Base-by-base conservation (phyloP, 1,139 yeast genomes). In the Spencermartinsiella ligniputridi region DNA sequence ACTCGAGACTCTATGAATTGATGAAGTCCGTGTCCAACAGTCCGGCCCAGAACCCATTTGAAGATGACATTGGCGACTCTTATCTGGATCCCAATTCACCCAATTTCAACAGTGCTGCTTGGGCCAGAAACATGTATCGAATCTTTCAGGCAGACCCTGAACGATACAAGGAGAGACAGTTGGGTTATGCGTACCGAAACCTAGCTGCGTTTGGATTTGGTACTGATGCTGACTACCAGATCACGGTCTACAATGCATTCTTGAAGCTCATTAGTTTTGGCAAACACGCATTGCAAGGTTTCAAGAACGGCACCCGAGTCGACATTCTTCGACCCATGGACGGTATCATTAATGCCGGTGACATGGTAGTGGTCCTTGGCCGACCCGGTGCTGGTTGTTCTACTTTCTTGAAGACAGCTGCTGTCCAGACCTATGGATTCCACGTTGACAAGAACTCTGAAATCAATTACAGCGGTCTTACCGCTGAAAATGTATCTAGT, bases 361-460 rank as follows among this genome's bases (percentile, higher is more conserved):
- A 83, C 55, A 70, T 85, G 44, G 76, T 86, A 3, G 87, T 85
- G 40, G 94, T 84, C 1, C 66, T 84, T 34, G 94, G 94, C 36
- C 76, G 90, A 61, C 94, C 94, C 0, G 94, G 94, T 58, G 78
- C 90, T 21, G 95, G 95, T 47, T 86, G 95, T 64, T 76, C 95
- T 1, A 84, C 95, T 1, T 73, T 84, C 42, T 67, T 86, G 56
- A 84, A 83, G 57, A 75, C 92, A 0, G 73, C 85, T 48, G 76
- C 90, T 6, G 66, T 83, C 29, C 79, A 81, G 52, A 83, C 90
- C 3, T 79, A 82, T 60, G 95, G 94, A 40, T 85, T 83, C 61
- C 66, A 77, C 36, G 58, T 84, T 36, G 79, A 73, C 44, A 65
- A 71, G 36, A 75, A 75, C 24, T 72, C 87, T 3, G 48, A 49